Conservation (phyloP, 1,284 basidiomycete species). For the Anthracocystis setariae region DNA sequence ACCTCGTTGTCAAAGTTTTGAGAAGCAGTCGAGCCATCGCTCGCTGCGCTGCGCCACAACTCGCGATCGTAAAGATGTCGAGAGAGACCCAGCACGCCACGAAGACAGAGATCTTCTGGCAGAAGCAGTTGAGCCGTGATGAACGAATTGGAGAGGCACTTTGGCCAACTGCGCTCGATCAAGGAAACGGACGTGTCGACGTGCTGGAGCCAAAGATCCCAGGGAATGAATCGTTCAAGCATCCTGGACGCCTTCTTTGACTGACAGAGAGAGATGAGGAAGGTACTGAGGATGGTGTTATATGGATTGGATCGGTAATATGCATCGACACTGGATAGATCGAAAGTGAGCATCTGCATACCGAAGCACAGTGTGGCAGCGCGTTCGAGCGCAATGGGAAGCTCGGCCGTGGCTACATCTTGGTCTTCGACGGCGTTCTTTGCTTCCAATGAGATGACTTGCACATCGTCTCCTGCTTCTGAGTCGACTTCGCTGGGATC, state of each 20-base stretch:
- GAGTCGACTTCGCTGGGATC: slow-evolving; percentile 40
- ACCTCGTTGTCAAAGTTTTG: slow-evolving; percentile 68
- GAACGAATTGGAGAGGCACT: slow-evolving; percentile 48
- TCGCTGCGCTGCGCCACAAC: slow-evolving; percentile 22
- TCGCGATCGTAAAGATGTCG: slow-evolving; percentile 41
- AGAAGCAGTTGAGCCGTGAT: slow-evolving; percentile 75
- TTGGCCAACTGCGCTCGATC: slow-evolving; percentile 33
- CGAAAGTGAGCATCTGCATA: slow-evolving; percentile 79
- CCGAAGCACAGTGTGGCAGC: slow-evolving; percentile 82
- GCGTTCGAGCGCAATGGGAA: slow-evolving; percentile 76
- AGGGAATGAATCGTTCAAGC: slow-evolving; percentile 77
- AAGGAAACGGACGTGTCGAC: slow-evolving; percentile 16
- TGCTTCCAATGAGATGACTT: slow-evolving; percentile 68
- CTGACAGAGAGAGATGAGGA: slow-evolving; percentile 75
- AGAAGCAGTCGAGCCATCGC: slow-evolving; percentile 13
- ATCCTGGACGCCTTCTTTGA: slow-evolving; percentile 43
- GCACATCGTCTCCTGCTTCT: slow-evolving; percentile 69
- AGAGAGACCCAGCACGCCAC: slow-evolving; percentile 76
- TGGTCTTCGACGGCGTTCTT: slow-evolving; percentile 47
- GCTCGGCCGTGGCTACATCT: slow-evolving; percentile 51
- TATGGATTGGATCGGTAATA: slow-evolving; percentile 75
- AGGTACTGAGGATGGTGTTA: slow-evolving; percentile 84
- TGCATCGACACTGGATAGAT: slow-evolving; percentile 16
- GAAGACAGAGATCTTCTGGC: slow-evolving; percentile 92
- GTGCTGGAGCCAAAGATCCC: slow-evolving; percentile 75